Base-by-base conservation (phyloP, 225 moss, liverwort and hornwort species). In the Climacium dendroides region DNA sequence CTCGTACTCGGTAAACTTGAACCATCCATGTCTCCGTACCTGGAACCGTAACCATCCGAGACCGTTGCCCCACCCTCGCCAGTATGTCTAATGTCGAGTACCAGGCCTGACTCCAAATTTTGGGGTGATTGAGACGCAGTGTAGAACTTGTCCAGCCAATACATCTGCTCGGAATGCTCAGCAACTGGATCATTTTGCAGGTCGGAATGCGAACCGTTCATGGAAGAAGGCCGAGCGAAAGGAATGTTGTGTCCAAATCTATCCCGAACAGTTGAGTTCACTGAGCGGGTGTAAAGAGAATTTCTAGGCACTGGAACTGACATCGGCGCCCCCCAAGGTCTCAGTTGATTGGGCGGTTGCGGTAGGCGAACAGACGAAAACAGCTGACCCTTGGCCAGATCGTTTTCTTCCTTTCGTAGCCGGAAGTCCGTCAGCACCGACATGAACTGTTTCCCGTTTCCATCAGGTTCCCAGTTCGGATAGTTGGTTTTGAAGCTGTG, bases 381-480 rank as follows among this genome's bases (percentile, higher is more conserved):
- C 82, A 92, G 72, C 23, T 94, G 94, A 73, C 95, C 95, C 77
- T 92, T 89, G 59, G 93, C 88, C 53, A 92, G 90, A 60, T 89
- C 96, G 60, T 92, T 89, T 43, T 96, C 96, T 90, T 96, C 94
- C 64, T 94, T 94, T 84, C 90, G 93, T 79, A 88, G 84, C 58
- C 96, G 96, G 60, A 98, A 98, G 66, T 99, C 96, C 80, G 94
- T 94, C 72, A 99, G 58, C 76, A 90, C 93, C 54, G 97, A 96
- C 87, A 99, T 90, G 64, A 99, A 89, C 83, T 94, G 94, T 87
- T 97, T 99, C 81, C 99, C 99, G 50, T 96, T 96, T 78, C 94
- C 95, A 89, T 97, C 95, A 80, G 99, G 99, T 91, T 97, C 99
- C 99, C 99, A 99, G 83, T 94, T 97, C 34, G 97, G 99, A 87